These are phyloP conservation scores for Aureobasidium sp. DNA, from an alignment of 2,329 filamentous ascomycete genomes.

Conservation along the genomic window DNA sequence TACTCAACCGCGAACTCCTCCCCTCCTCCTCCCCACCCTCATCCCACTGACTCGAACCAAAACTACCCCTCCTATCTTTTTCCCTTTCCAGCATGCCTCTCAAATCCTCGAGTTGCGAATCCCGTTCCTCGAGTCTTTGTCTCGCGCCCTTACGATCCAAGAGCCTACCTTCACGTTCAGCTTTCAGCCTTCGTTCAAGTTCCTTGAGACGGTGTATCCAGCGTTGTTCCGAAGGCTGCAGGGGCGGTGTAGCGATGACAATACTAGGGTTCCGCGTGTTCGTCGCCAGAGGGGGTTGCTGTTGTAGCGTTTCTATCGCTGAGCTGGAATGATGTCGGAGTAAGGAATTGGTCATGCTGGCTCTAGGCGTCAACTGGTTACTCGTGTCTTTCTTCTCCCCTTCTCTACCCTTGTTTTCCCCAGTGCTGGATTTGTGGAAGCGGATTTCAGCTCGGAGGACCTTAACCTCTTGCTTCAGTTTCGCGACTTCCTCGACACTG, in stretches of 20 bases:
- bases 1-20: not conserved
- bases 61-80: conserved; percentile 30
- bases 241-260: conserved; percentile 27
- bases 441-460: conserved; percentile 52
- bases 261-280: conserved; percentile 18
- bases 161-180: conserved; percentile 76
- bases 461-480: conserved; percentile 52
- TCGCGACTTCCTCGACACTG: conserved; percentile 45
- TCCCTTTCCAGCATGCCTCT: conserved; percentile 55
- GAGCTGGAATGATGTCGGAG: conserved; percentile 47
- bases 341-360: conserved; percentile 42
- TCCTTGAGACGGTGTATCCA: conserved; percentile 83
- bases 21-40: not conserved
- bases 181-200: conserved; percentile 78
- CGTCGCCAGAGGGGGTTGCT: not conserved
- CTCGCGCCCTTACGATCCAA: conserved; percentile 77
- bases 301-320: conserved; percentile 35
- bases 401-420: not conserved
- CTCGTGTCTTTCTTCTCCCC: conserved; percentile 8
- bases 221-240: conserved; percentile 54
- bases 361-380: conserved; percentile 18
- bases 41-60: not conserved
- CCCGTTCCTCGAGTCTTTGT: conserved; percentile 68
- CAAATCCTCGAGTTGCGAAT: conserved; percentile 63
- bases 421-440: conserved; percentile 45